Percentiles rank a stretch among this genome's conserved stretches.
Evolutionary conservation across 495 filamentous ascomycete species (phyloP).

Genomic region (Immersiella caudata): DNA sequence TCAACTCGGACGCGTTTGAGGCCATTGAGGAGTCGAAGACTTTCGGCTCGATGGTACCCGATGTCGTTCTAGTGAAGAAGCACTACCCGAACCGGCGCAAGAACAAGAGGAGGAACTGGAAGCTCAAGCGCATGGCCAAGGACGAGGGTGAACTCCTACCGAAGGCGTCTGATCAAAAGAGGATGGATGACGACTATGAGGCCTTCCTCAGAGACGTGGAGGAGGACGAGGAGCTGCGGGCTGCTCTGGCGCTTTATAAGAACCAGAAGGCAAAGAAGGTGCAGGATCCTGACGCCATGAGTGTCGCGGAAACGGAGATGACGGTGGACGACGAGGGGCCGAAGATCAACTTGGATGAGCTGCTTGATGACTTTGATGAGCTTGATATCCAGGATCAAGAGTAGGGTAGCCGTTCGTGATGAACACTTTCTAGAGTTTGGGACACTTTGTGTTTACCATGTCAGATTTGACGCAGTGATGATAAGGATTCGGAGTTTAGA

Average conservation of each 20-base stretch:
- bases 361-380: conserved; percentile 89
- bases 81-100: conserved; percentile 84
- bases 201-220: conserved; percentile 96
- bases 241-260: conserved; percentile 86
- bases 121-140: conserved; percentile 86
- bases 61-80: conserved; percentile 96
- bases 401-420: background rate
- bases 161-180: conserved; percentile 78
- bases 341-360: conserved; percentile 77
- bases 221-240: conserved; percentile 85
- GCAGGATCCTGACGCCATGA: conserved; percentile 53
- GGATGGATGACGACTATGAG: conserved; percentile 89
- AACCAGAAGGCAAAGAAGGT: conserved; percentile 44
- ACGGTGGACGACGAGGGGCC: conserved; percentile 73
- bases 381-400: conserved; percentile 62
- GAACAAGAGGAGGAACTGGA: conserved; percentile 83
- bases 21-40: conserved; percentile 70
- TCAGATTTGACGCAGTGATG: background rate
- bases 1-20: conserved; percentile 84
- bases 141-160: conserved; percentile 82
- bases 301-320: conserved; percentile 66
- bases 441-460: background rate
- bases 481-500: background rate
- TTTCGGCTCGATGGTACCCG: conserved; percentile 77
- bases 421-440: background rate